A percentile compares a stretch with the other conserved stretches of the same genome.
phyloP scores from a whole-genome alignment of 164 flowering plant species.

The Paratinospora sagittata region DNA sequence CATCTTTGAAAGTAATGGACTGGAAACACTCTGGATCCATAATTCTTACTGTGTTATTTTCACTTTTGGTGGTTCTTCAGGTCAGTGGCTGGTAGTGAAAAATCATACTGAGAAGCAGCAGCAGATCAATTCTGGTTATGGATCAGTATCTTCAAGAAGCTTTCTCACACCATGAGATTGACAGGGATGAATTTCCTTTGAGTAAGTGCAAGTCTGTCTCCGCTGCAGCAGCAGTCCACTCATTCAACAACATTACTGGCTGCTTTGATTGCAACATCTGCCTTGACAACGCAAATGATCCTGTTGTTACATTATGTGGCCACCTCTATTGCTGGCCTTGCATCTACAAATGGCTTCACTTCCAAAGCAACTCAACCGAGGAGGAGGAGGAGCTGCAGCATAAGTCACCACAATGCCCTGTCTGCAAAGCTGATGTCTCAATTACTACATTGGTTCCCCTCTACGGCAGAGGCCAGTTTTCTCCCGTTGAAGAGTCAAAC shows the following conservation, averaged over 20 bases:
- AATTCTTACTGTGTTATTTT: not conserved
- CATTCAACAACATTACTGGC: slow-evolving; percentile 19
- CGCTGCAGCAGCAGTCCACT: slow-evolving; percentile 10
- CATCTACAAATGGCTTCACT: slow-evolving; percentile 72
- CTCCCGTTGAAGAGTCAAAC: slow-evolving; percentile 18
- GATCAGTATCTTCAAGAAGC: slow-evolving; percentile 24
- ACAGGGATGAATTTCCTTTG: slow-evolving; percentile 7
- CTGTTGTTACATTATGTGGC: slow-evolving; percentile 85
- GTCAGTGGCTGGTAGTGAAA: not conserved
- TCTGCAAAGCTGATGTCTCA: slow-evolving; percentile 54
- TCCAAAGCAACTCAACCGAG: slow-evolving; percentile 27
- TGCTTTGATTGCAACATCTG: slow-evolving; percentile 85
- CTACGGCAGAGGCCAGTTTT: slow-evolving; percentile 44
- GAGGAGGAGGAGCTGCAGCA: slow-evolving; percentile 23
- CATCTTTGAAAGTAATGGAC: not conserved
- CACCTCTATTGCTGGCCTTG: slow-evolving; percentile 93
- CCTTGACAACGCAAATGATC: slow-evolving; percentile 66
- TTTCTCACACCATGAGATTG: slow-evolving; percentile 14
- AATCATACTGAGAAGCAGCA: not conserved
- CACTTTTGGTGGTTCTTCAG: not conserved
- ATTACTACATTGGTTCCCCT: slow-evolving; percentile 46
- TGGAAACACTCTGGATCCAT: not conserved
- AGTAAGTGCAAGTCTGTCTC: slow-evolving; percentile 29
- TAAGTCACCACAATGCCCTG: slow-evolving; percentile 51
- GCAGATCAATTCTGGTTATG: slow-evolving; percentile 8